Percentiles rank a stretch among this genome's conserved stretches.
These are phyloP conservation scores for Talaromyces albobiverticillius DNA, from an alignment of 2,329 filamentous ascomycete species.

Conservation along the genomic window DNA sequence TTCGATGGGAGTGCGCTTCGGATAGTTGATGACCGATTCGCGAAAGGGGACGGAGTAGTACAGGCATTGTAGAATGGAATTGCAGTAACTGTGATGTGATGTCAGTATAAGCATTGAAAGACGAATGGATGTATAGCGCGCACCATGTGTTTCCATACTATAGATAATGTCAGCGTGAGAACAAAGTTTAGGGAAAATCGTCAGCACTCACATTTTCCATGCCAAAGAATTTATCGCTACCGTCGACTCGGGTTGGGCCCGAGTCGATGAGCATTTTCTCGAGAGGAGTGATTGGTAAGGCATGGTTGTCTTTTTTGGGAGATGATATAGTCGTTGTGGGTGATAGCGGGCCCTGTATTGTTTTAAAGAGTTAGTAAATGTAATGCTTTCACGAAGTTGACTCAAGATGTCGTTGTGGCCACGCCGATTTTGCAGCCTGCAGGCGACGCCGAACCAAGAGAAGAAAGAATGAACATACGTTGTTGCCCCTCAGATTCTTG, in stretches of 20 bases:
- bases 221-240: conserved; percentile 97
- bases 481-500: conserved; percentile 38
- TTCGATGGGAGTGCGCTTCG: conserved; percentile 67
- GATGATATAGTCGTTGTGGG: conserved; percentile 46
- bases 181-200: background rate
- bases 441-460: background rate
- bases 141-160: conserved; percentile 99
- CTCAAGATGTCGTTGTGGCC: background rate
- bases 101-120: background rate
- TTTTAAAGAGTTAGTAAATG: conserved; percentile 4
- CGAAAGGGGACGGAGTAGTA: conserved; percentile 95
- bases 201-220: conserved; percentile 81
- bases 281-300: conserved; percentile 56
- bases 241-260: conserved; percentile 77
- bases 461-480: conserved; percentile 25
- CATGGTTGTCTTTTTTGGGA: conserved; percentile 59
- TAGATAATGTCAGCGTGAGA: conserved; percentile 23
- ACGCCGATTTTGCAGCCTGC: conserved; percentile 1
- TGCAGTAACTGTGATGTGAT: conserved; percentile 72
- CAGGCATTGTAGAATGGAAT: conserved; percentile 94
- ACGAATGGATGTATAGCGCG: conserved; percentile 19
- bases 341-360: conserved; percentile 45
- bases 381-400: background rate
- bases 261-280: conserved; percentile 78
- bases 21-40: conserved; percentile 90